phyloP scores from a whole-genome alignment of 192 early-diverging fungal species.

The Entomortierella chlamydospora region DNA sequence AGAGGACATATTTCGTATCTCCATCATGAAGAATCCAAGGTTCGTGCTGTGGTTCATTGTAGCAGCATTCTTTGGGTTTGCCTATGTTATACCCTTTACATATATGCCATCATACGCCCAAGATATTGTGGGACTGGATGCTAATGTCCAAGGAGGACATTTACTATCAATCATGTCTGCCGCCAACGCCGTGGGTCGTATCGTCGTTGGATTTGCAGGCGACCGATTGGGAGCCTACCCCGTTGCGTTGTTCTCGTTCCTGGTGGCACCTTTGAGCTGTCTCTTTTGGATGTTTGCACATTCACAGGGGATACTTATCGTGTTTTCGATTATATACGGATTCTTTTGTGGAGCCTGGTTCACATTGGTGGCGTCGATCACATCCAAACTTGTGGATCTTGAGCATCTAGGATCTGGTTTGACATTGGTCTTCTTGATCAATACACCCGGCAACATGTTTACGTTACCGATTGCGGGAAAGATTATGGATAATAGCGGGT shows the following conservation, averaged over 20 bases:
- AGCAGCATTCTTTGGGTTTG: constrained; percentile 27
- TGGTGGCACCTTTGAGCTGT: constrained; percentile 32
- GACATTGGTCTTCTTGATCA: constrained; percentile 55
- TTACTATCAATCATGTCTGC: constrained; percentile 54
- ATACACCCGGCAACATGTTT: constrained; percentile 52
- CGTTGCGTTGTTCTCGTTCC: constrained; percentile 29
- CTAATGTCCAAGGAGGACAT: constrained; percentile 48
- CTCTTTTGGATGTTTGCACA: constrained; percentile 59
- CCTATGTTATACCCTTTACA: constrained; percentile 30
- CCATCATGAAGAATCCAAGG: constrained; percentile 25
- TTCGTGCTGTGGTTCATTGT: constrained; percentile 41
- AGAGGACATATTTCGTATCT: constrained; percentile 33
- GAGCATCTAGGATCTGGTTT: constrained; percentile 55
- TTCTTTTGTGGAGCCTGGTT: constrained; percentile 54
- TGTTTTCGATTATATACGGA: constrained; percentile 40
- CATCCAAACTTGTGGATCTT: constrained; percentile 66
- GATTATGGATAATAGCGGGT: constrained; percentile 26
- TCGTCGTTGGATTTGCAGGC: constrained; percentile 42
- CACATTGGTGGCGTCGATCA: constrained; percentile 48
- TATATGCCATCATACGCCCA: constrained; percentile 34
- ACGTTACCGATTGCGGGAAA: constrained; percentile 44
- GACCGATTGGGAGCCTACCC: constrained; percentile 51
- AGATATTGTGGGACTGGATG: constrained; percentile 31
- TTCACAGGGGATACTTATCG: constrained; percentile 30
- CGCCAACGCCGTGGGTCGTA: constrained; percentile 48